Percentiles rank a stretch among this genome's conserved stretches.
Conservation (phyloP, 495 filamentous ascomycete genomes). For the Podospora australis region DNA sequence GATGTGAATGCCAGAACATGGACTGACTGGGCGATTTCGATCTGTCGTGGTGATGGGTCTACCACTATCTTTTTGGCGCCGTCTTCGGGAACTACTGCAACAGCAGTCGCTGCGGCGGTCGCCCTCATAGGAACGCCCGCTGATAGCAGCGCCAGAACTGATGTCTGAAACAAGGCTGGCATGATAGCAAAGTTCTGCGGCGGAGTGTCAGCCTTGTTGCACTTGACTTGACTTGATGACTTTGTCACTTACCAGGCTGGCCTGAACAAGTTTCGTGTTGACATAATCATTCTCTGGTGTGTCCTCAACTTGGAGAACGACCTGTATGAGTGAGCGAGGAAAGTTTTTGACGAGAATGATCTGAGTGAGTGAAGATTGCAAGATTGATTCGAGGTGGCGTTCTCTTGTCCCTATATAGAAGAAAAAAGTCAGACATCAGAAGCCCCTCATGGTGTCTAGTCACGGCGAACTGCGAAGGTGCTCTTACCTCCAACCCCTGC, state of each 20-base stretch:
- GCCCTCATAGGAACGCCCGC: conserved; percentile 68
- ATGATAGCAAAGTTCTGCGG: conserved; percentile 65
- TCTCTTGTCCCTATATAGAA: conserved; percentile 55
- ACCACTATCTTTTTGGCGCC: conserved; percentile 37
- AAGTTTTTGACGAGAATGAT: conserved; percentile 63
- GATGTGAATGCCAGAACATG: conserved; percentile 76
- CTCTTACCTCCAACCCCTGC: conserved; percentile 72
- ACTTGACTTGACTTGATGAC: too few species aligned
- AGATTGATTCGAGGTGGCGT: conserved; percentile 63
- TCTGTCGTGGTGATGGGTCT: conserved; percentile 50
- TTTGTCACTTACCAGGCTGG: conserved; percentile 36
- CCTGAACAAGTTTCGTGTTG: conserved; percentile 45
- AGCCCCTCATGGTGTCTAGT: conserved; percentile 42
- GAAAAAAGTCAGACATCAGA: too few species aligned
- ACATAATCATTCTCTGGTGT: conserved; percentile 50
- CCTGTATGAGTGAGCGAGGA: conserved; percentile 61
- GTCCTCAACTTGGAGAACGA: conserved; percentile 57
- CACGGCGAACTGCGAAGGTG: conserved; percentile 21
- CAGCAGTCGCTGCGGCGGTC: conserved; percentile 56
- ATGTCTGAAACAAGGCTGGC: conserved; percentile 67
- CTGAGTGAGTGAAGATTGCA: conserved; percentile 60
- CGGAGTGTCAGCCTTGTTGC: conserved; percentile 13
- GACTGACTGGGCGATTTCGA: conserved; percentile 56
- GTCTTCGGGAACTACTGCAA: conserved; percentile 52
- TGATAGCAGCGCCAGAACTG: conserved; percentile 66